phyloP scores from a whole-genome alignment of 192 early-diverging fungal genomes.

The Piromyces finnis region DNA sequence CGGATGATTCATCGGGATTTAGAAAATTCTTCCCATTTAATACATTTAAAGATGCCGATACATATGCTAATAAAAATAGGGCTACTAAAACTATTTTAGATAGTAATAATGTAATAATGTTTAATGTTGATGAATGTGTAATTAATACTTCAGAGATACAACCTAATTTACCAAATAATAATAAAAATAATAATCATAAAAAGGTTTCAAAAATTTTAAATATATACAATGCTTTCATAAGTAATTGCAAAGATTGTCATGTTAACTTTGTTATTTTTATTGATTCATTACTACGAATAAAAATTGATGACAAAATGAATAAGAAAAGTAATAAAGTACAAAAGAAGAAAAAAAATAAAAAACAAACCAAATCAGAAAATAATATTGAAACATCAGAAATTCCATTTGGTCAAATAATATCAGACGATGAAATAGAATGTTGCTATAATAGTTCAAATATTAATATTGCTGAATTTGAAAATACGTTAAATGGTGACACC shows the following conservation, averaged over 20 bases:
- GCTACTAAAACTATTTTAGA: background rate
- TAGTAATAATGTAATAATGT: background rate
- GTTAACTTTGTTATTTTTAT: background rate
- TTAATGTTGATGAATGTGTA: background rate
- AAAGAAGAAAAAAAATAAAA: background rate
- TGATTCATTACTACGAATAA: background rate
- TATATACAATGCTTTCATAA: too few species aligned
- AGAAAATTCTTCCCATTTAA: background rate
- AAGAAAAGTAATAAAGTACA: background rate
- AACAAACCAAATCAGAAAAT: too few species aligned
- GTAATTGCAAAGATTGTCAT: background rate
- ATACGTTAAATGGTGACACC: too few species aligned
- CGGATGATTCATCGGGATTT: background rate
- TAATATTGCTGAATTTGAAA: too few species aligned
- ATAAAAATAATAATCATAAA: too few species aligned
- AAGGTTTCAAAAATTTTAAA: too few species aligned
- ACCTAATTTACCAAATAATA: too few species aligned
- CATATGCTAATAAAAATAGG: background rate
- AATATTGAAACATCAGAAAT: too few species aligned
- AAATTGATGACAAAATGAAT: background rate
- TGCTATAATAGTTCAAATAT: too few species aligned
- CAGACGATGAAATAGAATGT: too few species aligned
- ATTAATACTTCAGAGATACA: too few species aligned
- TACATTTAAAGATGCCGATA: background rate
- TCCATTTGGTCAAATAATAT: too few species aligned